Evolutionary conservation across 129 eudicot genomes (phyloP).

Genomic region (Lonicera japonica): DNA sequence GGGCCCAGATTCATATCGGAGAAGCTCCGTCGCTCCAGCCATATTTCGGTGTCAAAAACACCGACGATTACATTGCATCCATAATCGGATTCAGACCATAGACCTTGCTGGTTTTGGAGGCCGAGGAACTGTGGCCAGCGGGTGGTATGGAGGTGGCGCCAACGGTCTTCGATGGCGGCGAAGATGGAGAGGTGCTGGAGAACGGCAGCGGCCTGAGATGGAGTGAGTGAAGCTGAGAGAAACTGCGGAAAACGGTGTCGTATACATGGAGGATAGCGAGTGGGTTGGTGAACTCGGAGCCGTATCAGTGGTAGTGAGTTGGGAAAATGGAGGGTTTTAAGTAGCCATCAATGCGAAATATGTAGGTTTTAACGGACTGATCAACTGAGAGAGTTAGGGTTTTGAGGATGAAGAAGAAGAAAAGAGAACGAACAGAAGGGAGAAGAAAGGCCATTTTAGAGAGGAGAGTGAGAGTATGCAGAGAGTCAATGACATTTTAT

Average conservation of each 20-base stretch:
- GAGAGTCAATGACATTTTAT: neutral
- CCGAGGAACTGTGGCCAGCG: slow-evolving; percentile 81
- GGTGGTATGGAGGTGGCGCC: slow-evolving; percentile 71
- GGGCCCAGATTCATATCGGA: slow-evolving; percentile 72
- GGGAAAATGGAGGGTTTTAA: slow-evolving; percentile 80
- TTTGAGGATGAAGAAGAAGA: slow-evolving; percentile 22
- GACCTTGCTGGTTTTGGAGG: slow-evolving; percentile 59
- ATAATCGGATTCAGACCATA: slow-evolving; percentile 87
- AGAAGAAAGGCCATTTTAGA: slow-evolving; percentile 14
- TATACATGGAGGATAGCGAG: slow-evolving; percentile 54
- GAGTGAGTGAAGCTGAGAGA: slow-evolving; percentile 67
- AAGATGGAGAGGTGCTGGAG: slow-evolving; percentile 50
- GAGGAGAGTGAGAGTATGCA: slow-evolving; percentile 10
- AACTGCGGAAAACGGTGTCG: slow-evolving; percentile 78
- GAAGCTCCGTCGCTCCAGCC: slow-evolving; percentile 88
- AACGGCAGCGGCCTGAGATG: slow-evolving; percentile 30
- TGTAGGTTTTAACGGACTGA: slow-evolving; percentile 54
- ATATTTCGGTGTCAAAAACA: slow-evolving; percentile 68
- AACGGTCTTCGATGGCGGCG: slow-evolving; percentile 55
- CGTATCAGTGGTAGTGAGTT: slow-evolving; percentile 82
- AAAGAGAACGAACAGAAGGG: slow-evolving; percentile 11
- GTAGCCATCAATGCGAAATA: slow-evolving; percentile 44
- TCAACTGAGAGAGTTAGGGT: slow-evolving; percentile 22
- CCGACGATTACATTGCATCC: slow-evolving; percentile 76
- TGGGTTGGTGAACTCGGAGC: slow-evolving; percentile 56